Percentiles rank a stretch among this genome's conserved stretches.
These are phyloP conservation scores for Amanita inopinata DNA, from an alignment of 768 basidiomycete genomes.

Conservation along the genomic window DNA sequence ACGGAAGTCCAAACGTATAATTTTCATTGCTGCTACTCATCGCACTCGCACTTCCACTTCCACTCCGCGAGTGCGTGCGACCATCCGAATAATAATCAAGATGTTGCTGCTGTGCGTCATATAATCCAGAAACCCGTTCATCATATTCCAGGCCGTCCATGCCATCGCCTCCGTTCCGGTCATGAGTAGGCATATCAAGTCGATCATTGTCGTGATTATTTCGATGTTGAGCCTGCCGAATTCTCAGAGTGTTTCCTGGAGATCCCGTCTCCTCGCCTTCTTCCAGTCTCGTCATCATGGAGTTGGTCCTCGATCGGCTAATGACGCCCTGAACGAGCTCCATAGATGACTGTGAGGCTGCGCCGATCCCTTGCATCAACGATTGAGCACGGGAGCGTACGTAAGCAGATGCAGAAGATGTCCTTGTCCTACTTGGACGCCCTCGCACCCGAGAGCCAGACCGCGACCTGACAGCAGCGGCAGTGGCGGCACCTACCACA, in stretches of 20 bases:
- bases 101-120: constrained; percentile 10
- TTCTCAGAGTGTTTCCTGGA: constrained; percentile 4
- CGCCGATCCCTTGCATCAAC: constrained; percentile 52
- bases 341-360: constrained; percentile 51
- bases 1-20: constrained; percentile 63
- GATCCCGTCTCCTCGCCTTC: constrained; percentile 29
- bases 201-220: constrained; percentile 17
- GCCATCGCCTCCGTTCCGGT: constrained; percentile 11
- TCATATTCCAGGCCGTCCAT: constrained; percentile 13
- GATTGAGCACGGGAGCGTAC: constrained; percentile 60
- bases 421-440: constrained; percentile 25
- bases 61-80: constrained; percentile 36
- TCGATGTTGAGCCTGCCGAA: constrained; percentile 1
- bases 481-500: constrained; percentile 5
- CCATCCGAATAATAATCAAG: constrained; percentile 23
- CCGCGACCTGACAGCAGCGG: constrained; percentile 18
- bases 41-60: constrained; percentile 39
- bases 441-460: constrained; percentile 14
- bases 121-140: constrained; percentile 7
- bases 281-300: constrained; percentile 61
- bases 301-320: constrained; percentile 30
- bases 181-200: constrained; percentile 14
- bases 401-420: constrained; percentile 29
- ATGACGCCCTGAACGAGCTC: constrained; percentile 40
- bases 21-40: constrained; percentile 49